Conservation (phyloP, 2,329 filamentous ascomycete genomes). For the Phyllachora maydis region DNA sequence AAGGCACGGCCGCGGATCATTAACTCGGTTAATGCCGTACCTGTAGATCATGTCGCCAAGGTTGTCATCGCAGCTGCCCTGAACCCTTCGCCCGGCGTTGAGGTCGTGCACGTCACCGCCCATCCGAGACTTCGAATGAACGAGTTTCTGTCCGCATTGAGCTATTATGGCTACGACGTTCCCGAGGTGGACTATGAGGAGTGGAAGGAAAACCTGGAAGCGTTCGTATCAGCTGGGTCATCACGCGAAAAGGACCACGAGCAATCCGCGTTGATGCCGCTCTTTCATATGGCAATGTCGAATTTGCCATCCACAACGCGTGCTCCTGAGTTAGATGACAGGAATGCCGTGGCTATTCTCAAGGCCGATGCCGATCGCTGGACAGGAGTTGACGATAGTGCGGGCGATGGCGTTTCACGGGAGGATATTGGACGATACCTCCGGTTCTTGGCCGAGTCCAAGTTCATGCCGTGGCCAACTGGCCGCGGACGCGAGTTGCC, state of each 20-base stretch:
- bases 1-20: conserved; percentile 49
- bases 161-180: conserved; percentile 52
- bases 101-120: conserved; percentile 59
- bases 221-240: conserved; percentile 21
- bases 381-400: conserved; percentile 20
- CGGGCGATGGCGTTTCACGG: conserved; percentile 32
- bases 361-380: conserved; percentile 38
- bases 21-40: conserved; percentile 81
- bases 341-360: conserved; percentile 43
- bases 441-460: conserved; percentile 38
- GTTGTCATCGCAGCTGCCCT: conserved; percentile 58
- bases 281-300: conserved; percentile 53
- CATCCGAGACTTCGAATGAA: conserved; percentile 64
- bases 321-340: conserved; percentile 55
- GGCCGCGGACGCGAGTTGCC: neutral
- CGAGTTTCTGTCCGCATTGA: conserved; percentile 50
- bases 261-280: conserved; percentile 51
- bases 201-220: conserved; percentile 48
- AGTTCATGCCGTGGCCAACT: conserved; percentile 26
- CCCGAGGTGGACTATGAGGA: conserved; percentile 44
- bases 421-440: conserved; percentile 43
- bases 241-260: conserved; percentile 26
- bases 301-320: conserved; percentile 50
- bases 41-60: conserved; percentile 65
- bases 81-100: conserved; percentile 28